These are phyloP conservation scores for Fusarium sp. DNA, from an alignment of 2,329 filamentous ascomycete species.

Conservation along the genomic window DNA sequence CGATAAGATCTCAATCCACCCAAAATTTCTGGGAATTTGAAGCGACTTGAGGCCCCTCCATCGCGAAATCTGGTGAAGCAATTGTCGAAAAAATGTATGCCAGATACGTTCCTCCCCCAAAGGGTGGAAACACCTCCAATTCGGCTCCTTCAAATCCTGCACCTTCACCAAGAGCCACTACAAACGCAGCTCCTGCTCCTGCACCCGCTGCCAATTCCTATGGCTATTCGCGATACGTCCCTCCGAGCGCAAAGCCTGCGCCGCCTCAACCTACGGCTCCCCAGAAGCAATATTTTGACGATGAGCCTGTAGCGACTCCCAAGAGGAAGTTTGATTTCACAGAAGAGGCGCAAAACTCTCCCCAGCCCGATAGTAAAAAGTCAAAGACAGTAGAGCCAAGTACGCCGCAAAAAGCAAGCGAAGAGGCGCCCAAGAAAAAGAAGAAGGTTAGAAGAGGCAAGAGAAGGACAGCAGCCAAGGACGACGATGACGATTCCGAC, in stretches of 20 bases:
- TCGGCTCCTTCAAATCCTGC: neutral
- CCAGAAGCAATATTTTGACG: conserved; percentile 45
- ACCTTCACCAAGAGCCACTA: neutral
- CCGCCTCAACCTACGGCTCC: conserved; percentile 10
- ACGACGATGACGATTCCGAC: conserved; percentile 26
- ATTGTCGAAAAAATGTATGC: conserved; percentile 52
- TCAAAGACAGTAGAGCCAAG: conserved; percentile 43
- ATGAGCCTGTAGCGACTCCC: conserved; percentile 43
- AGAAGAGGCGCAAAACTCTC: conserved; percentile 44
- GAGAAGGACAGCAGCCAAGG: conserved; percentile 32
- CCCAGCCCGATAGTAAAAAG: conserved; percentile 51
- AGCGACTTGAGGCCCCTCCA: conserved; percentile 28
- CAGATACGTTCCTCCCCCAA: conserved; percentile 55
- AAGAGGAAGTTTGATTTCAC: conserved; percentile 54
- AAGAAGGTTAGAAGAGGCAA: conserved; percentile 43
- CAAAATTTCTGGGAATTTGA: conserved; percentile 50
- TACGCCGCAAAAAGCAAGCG: conserved; percentile 11
- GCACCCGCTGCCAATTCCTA: conserved; percentile 37
- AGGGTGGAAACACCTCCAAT: conserved; percentile 24
- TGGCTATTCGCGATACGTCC: conserved; percentile 56
- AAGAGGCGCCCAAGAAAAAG: conserved; percentile 41
- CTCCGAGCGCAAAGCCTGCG: conserved; percentile 46
- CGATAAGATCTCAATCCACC: conserved; percentile 49
- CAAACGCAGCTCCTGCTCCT: neutral
- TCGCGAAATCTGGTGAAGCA: conserved; percentile 18